Evolutionary conservation across 306 rosid species (phyloP).

Genomic region (Castanea sativa): DNA sequence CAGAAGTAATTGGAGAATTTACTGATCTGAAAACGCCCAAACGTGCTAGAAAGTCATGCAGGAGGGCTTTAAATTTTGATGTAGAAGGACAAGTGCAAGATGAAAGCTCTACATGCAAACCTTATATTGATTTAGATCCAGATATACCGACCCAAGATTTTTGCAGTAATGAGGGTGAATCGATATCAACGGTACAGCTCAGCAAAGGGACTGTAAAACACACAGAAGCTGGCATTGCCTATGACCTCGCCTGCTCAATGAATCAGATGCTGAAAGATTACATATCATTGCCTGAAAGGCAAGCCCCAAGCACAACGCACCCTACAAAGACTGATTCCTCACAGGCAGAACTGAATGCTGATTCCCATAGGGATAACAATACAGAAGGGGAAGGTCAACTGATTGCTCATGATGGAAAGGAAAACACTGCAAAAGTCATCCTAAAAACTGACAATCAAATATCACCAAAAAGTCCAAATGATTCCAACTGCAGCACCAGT

Average conservation of each 20-base stretch:
- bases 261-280: constrained; percentile 23
- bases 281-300: constrained; percentile 24
- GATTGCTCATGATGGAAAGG: constrained; percentile 24
- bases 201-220: constrained; percentile 25
- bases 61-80: constrained; percentile 55
- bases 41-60: constrained; percentile 40
- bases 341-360: constrained; percentile 20
- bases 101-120: constrained; percentile 27
- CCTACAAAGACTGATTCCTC: constrained; percentile 21
- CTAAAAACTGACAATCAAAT: constrained; percentile 8
- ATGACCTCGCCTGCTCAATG: constrained; percentile 18
- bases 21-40: constrained; percentile 25
- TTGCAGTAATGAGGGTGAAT: background rate
- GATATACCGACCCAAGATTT: constrained; percentile 1
- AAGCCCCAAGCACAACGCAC: constrained; percentile 14
- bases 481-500: constrained; percentile 29
- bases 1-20: constrained; percentile 22
- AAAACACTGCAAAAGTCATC: constrained; percentile 1
- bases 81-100: constrained; percentile 35
- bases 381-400: constrained; percentile 24
- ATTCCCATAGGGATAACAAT: constrained; percentile 13
- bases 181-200: constrained; percentile 21
- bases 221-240: constrained; percentile 21
- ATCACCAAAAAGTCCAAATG: constrained; percentile 25
- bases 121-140: constrained; percentile 5